Evolutionary conservation across 1,284 basidiomycete species (phyloP).

Genomic region (Rhodotorula sp.): DNA sequence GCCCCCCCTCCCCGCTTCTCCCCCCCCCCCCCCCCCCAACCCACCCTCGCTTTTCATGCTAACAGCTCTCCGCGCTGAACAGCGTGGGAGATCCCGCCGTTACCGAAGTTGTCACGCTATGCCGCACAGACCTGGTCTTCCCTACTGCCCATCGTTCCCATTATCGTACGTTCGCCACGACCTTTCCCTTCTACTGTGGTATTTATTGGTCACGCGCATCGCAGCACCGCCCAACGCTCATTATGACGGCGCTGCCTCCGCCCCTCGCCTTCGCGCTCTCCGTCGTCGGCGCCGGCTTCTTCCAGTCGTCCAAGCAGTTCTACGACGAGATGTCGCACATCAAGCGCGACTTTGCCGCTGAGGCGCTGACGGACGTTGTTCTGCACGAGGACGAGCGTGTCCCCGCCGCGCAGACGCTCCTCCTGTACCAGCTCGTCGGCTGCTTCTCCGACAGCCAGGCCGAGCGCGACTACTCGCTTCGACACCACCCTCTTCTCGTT

Average conservation of each 20-base stretch:
- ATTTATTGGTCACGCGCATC: too few species aligned
- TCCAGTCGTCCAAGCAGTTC: not conserved
- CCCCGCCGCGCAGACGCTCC: not conserved
- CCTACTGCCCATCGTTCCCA: constrained; percentile 1
- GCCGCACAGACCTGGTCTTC: constrained; percentile 4
- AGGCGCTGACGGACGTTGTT: not conserved
- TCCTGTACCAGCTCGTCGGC: constrained; percentile 10
- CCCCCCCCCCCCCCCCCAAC: too few species aligned
- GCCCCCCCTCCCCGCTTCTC: too few species aligned
- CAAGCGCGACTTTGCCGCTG: constrained; percentile 13
- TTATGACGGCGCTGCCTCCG: not conserved
- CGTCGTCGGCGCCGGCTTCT: constrained; percentile 15
- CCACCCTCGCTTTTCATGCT: not conserved
- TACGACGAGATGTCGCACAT: constrained; percentile 1
- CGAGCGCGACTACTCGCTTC: constrained; percentile 9
- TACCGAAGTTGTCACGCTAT: constrained; percentile 5
- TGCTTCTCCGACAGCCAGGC: not conserved
- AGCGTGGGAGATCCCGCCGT: constrained; percentile 13
- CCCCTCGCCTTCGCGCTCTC: constrained; percentile 10
- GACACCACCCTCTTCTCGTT: not conserved
- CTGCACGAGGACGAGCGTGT: constrained; percentile 3
- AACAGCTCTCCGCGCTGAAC: too few species aligned
- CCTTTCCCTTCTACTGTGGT: not conserved
- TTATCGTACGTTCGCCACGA: not conserved
- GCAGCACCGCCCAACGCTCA: constrained; percentile 2